Evolutionary conservation across 129 eudicot species (phyloP).

Genomic region (Mikania micrantha): DNA sequence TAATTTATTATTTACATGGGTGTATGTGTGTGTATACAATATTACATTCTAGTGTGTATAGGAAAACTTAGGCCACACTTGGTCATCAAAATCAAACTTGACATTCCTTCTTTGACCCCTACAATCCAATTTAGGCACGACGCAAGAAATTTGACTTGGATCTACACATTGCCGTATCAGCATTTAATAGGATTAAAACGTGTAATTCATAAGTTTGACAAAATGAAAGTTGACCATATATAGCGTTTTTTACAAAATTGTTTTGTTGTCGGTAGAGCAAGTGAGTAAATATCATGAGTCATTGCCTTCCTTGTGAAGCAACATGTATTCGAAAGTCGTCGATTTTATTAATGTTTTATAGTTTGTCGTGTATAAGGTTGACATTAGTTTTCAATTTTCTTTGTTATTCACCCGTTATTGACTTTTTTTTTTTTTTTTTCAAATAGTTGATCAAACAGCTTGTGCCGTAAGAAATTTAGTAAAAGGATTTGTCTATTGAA

Average conservation of each 20-base stretch:
- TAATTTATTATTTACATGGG: no score
- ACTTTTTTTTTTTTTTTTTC: background rate
- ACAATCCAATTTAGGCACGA: background rate
- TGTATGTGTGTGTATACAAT: no score
- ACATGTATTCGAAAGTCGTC: background rate
- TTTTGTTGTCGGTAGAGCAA: constrained; percentile 10
- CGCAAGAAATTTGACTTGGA: background rate
- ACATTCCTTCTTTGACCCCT: no score
- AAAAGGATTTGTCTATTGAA: no score
- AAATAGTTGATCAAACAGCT: background rate
- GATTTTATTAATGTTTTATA: background rate
- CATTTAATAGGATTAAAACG: background rate
- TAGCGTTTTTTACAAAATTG: background rate
- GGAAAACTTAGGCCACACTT: no score
- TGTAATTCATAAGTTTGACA: constrained; percentile 16
- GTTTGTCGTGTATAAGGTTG: constrained; percentile 12
- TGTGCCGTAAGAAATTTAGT: background rate
- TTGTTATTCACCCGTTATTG: background rate
- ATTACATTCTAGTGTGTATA: no score
- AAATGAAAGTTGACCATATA: background rate
- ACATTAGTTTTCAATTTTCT: background rate
- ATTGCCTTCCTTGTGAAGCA: constrained; percentile 26
- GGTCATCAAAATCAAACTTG: no score
- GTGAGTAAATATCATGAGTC: background rate
- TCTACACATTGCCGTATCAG: no score